Base-by-base conservation (phyloP, 176 grass and related monocot species). In the Triticum monococcum region DNA sequence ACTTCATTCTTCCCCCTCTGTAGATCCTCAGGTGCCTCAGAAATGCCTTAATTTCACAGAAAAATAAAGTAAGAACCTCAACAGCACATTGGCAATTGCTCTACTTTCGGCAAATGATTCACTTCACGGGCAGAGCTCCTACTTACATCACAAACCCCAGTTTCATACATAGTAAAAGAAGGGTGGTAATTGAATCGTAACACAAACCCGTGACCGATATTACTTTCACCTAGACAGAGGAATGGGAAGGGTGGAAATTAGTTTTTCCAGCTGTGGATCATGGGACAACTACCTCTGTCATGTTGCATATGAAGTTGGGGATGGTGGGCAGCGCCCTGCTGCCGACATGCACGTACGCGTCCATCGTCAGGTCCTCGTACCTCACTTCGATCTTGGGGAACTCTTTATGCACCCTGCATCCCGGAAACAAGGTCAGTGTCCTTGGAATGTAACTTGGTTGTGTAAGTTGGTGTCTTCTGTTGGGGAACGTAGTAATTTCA, bases 351-450 rank as follows among this genome's bases (percentile, higher is more conserved):
- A 96, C 94, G 50, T 90, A 91, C 22, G 97, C 97, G 87, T 96
- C 92, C 85, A 96, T 92, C 59, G 93, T 96, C 30, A 99, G 81
- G 71, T 92, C 90, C 82, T 94, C 88, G 56, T 94, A 99, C 85
- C 94, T 84, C 76, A 99, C 92, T 77, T 99, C 97, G 78, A 99
- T 99, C 87, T 99, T 99, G 69, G 97, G 97, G 87, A 99, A 99
- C 70, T 93, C 92, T 65, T 96, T 89, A 20, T 89, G 36, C 56
- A 99, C 97, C 59, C 94, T 99, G 88, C 69, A 92, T 12, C 50
- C 28, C 28, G 28, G 28, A 30, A 30, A 30, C 28, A 5, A 35
- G 33, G 33, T 35, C 33, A 35, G 33, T 35, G 33, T 35, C 33
- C 33, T 35, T 35, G 4, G 33, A 5, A 4, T 35, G 33, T 35